Percentiles rank a stretch among this genome's conserved stretches.
Evolutionary conservation across 2,329 filamentous ascomycete genomes (phyloP).

Genomic region (Pseudogymnoascus sp.): DNA sequence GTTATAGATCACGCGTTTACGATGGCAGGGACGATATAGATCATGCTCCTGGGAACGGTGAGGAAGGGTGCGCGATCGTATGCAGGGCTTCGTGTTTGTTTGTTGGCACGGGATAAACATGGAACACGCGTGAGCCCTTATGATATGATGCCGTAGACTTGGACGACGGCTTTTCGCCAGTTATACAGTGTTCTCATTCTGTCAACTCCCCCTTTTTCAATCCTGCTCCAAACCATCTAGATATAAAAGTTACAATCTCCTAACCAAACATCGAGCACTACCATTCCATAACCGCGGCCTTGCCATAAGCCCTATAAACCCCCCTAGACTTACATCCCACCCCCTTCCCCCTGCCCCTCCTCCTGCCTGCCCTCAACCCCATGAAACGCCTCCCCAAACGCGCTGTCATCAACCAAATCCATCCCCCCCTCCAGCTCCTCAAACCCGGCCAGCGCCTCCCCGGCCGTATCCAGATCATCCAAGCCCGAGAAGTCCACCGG

Average conservation of each 20-base stretch:
- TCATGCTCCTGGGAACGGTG: not conserved
- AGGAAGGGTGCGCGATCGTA: not conserved
- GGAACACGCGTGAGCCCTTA: conserved; percentile 7
- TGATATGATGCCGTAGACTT: not conserved
- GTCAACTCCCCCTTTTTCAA: not conserved
- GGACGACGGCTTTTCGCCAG: not conserved
- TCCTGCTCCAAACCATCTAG: not conserved
- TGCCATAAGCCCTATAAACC: not conserved
- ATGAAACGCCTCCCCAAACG: conserved; percentile 78
- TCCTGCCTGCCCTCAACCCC: conserved; percentile 37
- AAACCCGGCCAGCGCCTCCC: no score
- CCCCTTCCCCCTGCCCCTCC: conserved; percentile 12
- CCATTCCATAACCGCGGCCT: not conserved
- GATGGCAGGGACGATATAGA: not conserved
- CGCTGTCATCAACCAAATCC: conserved; percentile 71
- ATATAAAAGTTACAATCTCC: not conserved
- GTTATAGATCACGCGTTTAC: not conserved
- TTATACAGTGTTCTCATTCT: not conserved
- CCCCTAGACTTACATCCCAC: not conserved
- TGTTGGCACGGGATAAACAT: not conserved
- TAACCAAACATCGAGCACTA: not conserved
- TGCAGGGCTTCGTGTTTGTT: conserved; percentile 5
- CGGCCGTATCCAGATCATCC: no score
- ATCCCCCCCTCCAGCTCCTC: no score
- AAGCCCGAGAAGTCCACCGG: no score